Evolutionary conservation across 371 early-diverging fungal species (phyloP).

Genomic region (Globomyces sp.): DNA sequence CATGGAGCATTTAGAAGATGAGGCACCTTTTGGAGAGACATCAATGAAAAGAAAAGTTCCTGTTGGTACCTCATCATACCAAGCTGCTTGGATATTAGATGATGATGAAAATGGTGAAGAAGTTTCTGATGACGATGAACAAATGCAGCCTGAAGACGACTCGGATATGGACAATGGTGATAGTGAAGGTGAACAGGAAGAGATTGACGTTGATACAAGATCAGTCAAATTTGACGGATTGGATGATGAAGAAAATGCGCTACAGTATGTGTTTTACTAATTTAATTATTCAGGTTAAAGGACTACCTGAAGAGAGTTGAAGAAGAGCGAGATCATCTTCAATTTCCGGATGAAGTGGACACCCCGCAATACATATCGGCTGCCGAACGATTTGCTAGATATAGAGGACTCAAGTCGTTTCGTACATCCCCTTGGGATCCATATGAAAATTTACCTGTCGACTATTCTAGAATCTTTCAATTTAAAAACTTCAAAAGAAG

Average conservation of each 20-base stretch:
- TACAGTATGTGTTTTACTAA: conserved; percentile 23
- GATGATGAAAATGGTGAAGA: conserved; percentile 59
- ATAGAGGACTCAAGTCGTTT: conserved; percentile 92
- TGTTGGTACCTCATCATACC: conserved; percentile 93
- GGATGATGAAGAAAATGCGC: conserved; percentile 52
- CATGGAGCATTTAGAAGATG: not conserved
- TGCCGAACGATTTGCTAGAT: conserved; percentile 81
- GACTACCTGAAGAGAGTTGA: conserved; percentile 71
- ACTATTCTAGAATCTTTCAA: conserved; percentile 93
- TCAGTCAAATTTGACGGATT: conserved; percentile 44
- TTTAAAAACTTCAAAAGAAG: conserved; percentile 83
- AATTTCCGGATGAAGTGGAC: conserved; percentile 97
- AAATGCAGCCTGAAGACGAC: conserved; percentile 23
- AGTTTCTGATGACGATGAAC: conserved; percentile 49
- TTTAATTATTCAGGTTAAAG: conserved; percentile 44
- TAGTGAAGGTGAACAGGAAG: conserved; percentile 51
- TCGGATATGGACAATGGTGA: not conserved
- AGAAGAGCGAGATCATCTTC: conserved; percentile 58
- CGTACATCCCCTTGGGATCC: conserved; percentile 96
- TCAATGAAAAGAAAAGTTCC: conserved; percentile 68
- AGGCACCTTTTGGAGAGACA: not conserved
- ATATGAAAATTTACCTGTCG: conserved; percentile 93
- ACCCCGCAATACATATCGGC: conserved; percentile 85
- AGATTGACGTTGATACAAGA: conserved; percentile 58
- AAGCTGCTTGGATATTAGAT: conserved; percentile 96